Evolutionary conservation across 495 filamentous ascomycete species (phyloP), one percentile per base, ranked within the genome.

Genomic region (Pyrenula aspistea): DNA sequence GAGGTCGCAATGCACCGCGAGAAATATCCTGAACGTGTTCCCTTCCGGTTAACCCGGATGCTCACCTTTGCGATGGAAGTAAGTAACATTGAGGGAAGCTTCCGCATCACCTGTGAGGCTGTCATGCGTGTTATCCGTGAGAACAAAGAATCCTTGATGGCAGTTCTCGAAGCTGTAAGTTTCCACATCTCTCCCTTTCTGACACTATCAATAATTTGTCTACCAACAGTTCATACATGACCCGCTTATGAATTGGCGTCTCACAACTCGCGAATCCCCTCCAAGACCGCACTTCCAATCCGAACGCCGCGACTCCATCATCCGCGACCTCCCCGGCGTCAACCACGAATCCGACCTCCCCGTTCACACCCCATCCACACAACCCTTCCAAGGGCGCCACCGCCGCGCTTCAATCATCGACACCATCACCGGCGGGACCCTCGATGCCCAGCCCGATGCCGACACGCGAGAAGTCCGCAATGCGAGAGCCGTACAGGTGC

Each of bases 41-140:
- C 93, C 1, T 99, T 99, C 88, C 83, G 93, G 36, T 78, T 99
- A 19, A 99, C 93, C 12, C 81, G 93, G 56, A 99, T 99, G 93
- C 80, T 99, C 68, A 99, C 93, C 0, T 97, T 95, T 64, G 93
- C 94, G 2, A 99, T 99, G 93, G 93, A 99, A 71, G 91, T 97
- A 25, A 94, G 89, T 76, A 99, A 99, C 66, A 96, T 99, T 54
- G 93, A 97, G 65, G 93, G 93, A 63, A 95, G 88, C 72, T 99
- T 94, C 76, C 84, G 94, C 22, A 95, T 93, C 53, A 96, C 92
- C 11, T 97, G 90, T 61, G 94, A 99, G 68, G 90, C 95, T 60
- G 94, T 97, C 25, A 99, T 99, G 93, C 83, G 95, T 55, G 91
- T 99, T 3, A 75, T 99, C 61, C 75, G 93, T 3, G 91, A 91